Percentiles rank a stretch among this genome's conserved stretches.
Evolutionary conservation across 805 yeast species (phyloP).

Genomic region (Candida nitratophila): DNA sequence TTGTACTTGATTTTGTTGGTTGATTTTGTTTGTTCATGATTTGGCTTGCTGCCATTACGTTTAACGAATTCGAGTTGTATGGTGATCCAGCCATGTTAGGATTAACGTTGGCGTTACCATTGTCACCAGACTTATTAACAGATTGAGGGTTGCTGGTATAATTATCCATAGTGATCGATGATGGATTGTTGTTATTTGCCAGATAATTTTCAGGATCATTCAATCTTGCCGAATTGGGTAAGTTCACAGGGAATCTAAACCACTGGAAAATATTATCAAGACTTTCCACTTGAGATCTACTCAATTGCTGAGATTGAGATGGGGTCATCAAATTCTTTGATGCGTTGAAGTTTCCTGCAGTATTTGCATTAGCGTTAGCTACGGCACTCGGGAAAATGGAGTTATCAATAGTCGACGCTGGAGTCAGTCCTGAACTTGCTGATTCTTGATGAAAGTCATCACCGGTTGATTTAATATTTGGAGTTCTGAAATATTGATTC

Average conservation of each 20-base stretch:
- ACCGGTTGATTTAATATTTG: neutral
- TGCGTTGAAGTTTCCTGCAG: too few relatives aligned
- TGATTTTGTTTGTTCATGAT: neutral
- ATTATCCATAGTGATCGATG: too few relatives aligned
- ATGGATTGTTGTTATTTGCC: too few relatives aligned
- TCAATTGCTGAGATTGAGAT: neutral
- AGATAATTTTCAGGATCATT: neutral
- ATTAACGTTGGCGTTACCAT: too few relatives aligned
- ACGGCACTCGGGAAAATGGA: conserved; percentile 3
- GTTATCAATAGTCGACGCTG: neutral
- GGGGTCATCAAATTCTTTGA: neutral
- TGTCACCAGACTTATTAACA: too few relatives aligned
- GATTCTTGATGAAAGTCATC: neutral
- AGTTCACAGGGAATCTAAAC: conserved; percentile 9
- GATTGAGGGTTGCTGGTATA: too few relatives aligned
- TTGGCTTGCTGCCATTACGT: neutral
- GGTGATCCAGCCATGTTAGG: neutral
- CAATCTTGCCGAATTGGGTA: neutral
- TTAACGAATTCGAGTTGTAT: too few relatives aligned
- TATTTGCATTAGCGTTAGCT: neutral
- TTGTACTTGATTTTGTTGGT: neutral
- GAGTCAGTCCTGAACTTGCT: neutral
- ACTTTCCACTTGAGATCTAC: conserved; percentile 2
- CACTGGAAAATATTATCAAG: conserved; percentile 10
- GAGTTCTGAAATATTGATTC: neutral